Conservation (phyloP, 148 eudicot species). For the Rhododendron ferrugineum region DNA sequence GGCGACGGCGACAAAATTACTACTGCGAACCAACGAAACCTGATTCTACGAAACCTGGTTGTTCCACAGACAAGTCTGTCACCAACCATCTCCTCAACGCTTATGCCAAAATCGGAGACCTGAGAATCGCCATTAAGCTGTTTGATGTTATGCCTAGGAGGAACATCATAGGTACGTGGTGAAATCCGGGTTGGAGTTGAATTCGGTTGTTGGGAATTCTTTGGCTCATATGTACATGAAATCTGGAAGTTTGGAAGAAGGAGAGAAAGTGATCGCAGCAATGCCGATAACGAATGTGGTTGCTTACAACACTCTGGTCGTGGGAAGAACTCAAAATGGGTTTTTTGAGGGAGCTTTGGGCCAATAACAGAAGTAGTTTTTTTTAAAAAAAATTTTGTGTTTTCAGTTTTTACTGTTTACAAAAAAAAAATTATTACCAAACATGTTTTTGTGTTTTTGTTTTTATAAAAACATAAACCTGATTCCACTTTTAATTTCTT, state of each 20-base stretch:
- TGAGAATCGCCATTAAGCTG: conserved; percentile 30
- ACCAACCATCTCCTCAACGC: conserved; percentile 60
- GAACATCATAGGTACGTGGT: conserved; percentile 53
- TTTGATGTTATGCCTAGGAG: conserved; percentile 51
- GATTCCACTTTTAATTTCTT: no score
- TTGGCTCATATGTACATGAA: conserved; percentile 88
- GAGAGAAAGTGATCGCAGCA: conserved; percentile 48
- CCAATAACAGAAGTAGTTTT: conserved; percentile 20
- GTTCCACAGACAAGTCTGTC: conserved; percentile 44
- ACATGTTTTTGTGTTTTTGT: no score
- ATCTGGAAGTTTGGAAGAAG: conserved; percentile 56
- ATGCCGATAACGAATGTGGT: conserved; percentile 55
- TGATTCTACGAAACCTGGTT: conserved; percentile 27
- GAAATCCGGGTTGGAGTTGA: conserved; percentile 45
- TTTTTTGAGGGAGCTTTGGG: conserved; percentile 57
- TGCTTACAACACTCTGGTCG: conserved; percentile 67
- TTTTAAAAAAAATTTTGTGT: no score
- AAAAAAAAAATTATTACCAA: no score
- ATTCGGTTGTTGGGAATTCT: conserved; percentile 60
- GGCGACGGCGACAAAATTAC: no score
- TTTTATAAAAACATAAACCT: no score
- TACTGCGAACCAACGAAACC: no score
- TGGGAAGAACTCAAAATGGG: conserved; percentile 64
- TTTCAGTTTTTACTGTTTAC: no score
- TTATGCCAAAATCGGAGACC: conserved; percentile 51